These are phyloP conservation scores for Phytophthora melonis DNA, from an alignment of 352 stramenopile genomes.

Conservation along the genomic window DNA sequence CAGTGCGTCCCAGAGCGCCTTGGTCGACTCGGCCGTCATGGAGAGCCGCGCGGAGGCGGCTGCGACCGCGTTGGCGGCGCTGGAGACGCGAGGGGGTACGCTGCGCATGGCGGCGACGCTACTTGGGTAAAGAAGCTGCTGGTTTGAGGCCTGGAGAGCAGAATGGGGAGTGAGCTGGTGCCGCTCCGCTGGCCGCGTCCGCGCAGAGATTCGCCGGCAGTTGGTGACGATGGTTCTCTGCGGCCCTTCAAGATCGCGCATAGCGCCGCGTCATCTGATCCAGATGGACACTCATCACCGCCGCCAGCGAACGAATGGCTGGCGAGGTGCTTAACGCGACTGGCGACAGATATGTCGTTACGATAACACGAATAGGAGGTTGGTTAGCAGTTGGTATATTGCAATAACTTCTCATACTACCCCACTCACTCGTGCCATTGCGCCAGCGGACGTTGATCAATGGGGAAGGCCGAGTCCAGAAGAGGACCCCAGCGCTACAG, in stretches of 20 bases:
- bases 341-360: conserved; percentile 4
- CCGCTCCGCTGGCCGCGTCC: background rate
- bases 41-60: conserved; percentile 36
- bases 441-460: too few relatives aligned
- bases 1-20: conserved; percentile 35
- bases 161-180: conserved; percentile 24
- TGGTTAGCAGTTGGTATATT: too few relatives aligned
- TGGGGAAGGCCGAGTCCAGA: too few relatives aligned
- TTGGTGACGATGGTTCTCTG: conserved; percentile 21
- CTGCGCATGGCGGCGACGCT: conserved; percentile 19
- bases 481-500: too few relatives aligned
- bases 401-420: too few relatives aligned
- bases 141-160: conserved; percentile 6
- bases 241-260: conserved; percentile 31
- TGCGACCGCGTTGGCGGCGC: conserved; percentile 28
- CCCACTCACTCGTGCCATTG: too few relatives aligned
- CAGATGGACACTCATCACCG: conserved; percentile 17
- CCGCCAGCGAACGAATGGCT: conserved; percentile 11
- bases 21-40: conserved; percentile 40
- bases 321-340: conserved; percentile 8
- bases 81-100: conserved; percentile 26
- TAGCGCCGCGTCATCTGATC: conserved; percentile 27
- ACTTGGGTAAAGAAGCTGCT: background rate
- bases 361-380: too few relatives aligned
- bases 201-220: conserved; percentile 16